Conservation (phyloP, 495 filamentous ascomycete genomes). For the Physcia stellaris region DNA sequence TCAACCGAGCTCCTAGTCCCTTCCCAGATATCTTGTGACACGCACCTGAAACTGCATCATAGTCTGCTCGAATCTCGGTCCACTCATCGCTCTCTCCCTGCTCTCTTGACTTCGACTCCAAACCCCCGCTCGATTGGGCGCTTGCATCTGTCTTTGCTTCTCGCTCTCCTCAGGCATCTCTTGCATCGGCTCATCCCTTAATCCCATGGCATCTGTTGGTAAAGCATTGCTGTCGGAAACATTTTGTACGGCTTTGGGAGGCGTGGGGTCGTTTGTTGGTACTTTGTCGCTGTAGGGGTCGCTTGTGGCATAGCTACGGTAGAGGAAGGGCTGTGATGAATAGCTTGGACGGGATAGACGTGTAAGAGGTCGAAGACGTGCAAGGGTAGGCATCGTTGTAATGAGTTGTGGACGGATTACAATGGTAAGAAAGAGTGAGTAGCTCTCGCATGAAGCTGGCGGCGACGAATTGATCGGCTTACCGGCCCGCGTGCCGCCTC, state of each 20-base stretch:
- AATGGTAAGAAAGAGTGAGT: no score
- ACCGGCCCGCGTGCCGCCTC: no score
- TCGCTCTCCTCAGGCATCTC: conserved; percentile 50
- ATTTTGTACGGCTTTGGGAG: conserved; percentile 31
- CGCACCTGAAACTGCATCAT: conserved; percentile 79
- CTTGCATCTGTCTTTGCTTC: conserved; percentile 51
- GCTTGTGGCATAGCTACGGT: conserved; percentile 14
- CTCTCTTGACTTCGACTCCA: conserved; percentile 81
- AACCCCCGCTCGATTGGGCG: conserved; percentile 66
- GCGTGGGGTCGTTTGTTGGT: conserved; percentile 40
- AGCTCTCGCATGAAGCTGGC: no score
- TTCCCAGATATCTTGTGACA: no score
- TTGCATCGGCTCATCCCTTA: conserved; percentile 30
- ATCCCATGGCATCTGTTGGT: conserved; percentile 34
- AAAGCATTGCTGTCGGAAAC: conserved; percentile 48
- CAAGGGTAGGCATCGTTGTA: neutral
- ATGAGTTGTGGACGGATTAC: no score
- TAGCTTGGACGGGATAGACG: conserved; percentile 16
- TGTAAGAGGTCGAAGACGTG: conserved; percentile 18
- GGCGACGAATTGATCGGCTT: no score
- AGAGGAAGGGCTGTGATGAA: no score
- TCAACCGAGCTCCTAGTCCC: neutral
- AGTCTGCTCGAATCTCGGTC: conserved; percentile 93
- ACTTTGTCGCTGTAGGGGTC: conserved; percentile 34
- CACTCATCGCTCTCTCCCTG: conserved; percentile 68